Base-by-base conservation (phyloP, 2,329 filamentous ascomycete genomes). In the Diaporthe aspalathi region DNA sequence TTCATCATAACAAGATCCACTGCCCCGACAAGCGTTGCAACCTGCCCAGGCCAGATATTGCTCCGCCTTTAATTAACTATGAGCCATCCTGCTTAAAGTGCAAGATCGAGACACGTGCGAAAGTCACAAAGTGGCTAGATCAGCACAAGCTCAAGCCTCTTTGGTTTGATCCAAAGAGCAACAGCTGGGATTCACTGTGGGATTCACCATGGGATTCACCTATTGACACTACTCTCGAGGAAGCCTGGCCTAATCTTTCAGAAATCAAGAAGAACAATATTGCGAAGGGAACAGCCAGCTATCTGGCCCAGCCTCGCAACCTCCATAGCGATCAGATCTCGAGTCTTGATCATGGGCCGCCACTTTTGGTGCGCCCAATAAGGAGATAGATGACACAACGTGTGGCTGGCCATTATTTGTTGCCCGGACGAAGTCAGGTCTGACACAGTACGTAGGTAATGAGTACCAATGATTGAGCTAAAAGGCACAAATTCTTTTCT, bases 81-180 rank as follows among this genome's bases (percentile, higher is more conserved):
- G 67, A 70, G 20, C 68, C 57, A 1, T 16, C 27, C 8, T 70
- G 57, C 52, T 22, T 66, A 16, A 9, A 29, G 22, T 72, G 67
- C 5, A 54, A 40, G 14, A 38, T 45, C 7, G n/a, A 22, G 5
- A 16, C n/a, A 1, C 47, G 29, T n/a, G 8, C n/a, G 14, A 7
- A 24, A 6, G 24, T 29, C 40, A 40, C 22, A 17, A 14, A 53
- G 20, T 49, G 22, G 62, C 53, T 67, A 14, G 52, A 29, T 17
- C 43, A 35, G 14, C 52, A 35, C n/a, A 60, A 20, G 43, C n/a
- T 72, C 11, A 38, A 38, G 22, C 70, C 67, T 17, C 52, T 72
- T 7, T 62, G 22, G 12, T 72, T 60, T 43, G 27, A 49, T 14
- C 4, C 17, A 8, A 16, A n/a, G 3, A 54, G 11, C 6, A 53